Percentiles rank a stretch among this genome's conserved stretches.
Conservation (phyloP, 306 rosid genomes). For the Vigna hirtella region DNA sequence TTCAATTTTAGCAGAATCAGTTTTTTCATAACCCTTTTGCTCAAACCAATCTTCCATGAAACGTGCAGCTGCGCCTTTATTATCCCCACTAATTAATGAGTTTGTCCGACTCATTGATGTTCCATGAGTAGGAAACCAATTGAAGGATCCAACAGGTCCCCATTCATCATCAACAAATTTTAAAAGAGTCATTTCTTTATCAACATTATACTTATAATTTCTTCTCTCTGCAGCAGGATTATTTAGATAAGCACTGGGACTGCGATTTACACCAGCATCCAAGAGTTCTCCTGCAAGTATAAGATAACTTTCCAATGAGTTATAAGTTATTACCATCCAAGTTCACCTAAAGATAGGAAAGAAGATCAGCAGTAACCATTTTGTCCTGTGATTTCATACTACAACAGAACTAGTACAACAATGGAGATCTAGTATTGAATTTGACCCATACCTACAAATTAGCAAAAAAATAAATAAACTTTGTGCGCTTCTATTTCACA, state of each 20-base stretch:
- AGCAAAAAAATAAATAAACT: not conserved
- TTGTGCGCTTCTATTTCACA: not conserved
- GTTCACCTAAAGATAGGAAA: not conserved
- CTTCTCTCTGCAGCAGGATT: conserved; percentile 78
- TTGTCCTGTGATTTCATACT: conserved; percentile 6
- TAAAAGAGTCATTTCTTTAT: conserved; percentile 89
- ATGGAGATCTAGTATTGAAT: conserved; percentile 4
- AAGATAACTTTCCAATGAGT: conserved; percentile 25
- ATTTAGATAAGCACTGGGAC: conserved; percentile 94
- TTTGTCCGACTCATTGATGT: conserved; percentile 97
- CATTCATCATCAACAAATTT: conserved; percentile 84
- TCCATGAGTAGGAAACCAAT: conserved; percentile 97
- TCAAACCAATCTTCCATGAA: conserved; percentile 99
- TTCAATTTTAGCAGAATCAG: conserved; percentile 38
- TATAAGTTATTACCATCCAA: conserved; percentile 35
- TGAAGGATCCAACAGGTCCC: conserved; percentile 93
- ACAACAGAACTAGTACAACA: conserved; percentile 31
- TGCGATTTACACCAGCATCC: conserved; percentile 88
- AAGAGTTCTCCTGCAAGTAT: conserved; percentile 78
- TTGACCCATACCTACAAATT: not conserved
- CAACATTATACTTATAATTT: conserved; percentile 76
- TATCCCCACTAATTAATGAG: conserved; percentile 87
- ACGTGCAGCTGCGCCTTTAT: conserved; percentile 93
- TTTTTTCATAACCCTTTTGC: conserved; percentile 39
- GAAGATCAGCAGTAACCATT: not conserved